Evolutionary conservation across 2,329 filamentous ascomycete genomes (phyloP), one percentile per base, ranked within the genome.

Genomic region (Phoma herbarum): DNA sequence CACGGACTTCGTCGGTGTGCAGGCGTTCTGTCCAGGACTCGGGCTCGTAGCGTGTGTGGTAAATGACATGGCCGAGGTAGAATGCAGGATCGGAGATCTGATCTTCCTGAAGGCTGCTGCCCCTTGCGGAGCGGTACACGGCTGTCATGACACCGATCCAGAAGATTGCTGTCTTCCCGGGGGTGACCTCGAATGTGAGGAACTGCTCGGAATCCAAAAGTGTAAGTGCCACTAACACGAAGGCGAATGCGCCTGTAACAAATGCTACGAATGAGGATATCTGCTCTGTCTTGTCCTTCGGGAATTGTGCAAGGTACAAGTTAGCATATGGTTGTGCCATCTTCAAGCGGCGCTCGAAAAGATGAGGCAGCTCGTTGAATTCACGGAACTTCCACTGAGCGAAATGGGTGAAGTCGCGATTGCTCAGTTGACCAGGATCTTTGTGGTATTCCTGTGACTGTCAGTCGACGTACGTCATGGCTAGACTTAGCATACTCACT

Each of bases 381-480:
- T 98, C 94, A 46, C 95, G 89, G 63, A 99, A 97, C 71, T 97
- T 98, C 95, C 95, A 99, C 75, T 97, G 91, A 0, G 95, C 95
- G 49, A 97, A 85, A 1, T 93, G 91, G 0, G 94, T 98, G 74
- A 97, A 99, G 65, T 93, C 89, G 39, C 95, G 88, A 16, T 92
- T 90, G n/a, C 91, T 90, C 35, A 97, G 86, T 62, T 93, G 89
- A 0, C 92, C 88, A 0, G 92, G 94, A 62, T 97, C 96, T 72
- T 93, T 96, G 78, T 97, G 93, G 73, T 96, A 97, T 81, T 99
- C 94, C 90, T 92, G 60, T 35, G 3, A 29, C 31, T 18, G 47
- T 69, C 61, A 63, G 58, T 39, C 16, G 39, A 22, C 96, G 97
- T 81, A 97, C 93, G 89, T 92, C 59, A 41, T 11, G 35, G 41